Conservation (phyloP, 495 filamentous ascomycete genomes). For the Stereocaulon alpinum region DNA sequence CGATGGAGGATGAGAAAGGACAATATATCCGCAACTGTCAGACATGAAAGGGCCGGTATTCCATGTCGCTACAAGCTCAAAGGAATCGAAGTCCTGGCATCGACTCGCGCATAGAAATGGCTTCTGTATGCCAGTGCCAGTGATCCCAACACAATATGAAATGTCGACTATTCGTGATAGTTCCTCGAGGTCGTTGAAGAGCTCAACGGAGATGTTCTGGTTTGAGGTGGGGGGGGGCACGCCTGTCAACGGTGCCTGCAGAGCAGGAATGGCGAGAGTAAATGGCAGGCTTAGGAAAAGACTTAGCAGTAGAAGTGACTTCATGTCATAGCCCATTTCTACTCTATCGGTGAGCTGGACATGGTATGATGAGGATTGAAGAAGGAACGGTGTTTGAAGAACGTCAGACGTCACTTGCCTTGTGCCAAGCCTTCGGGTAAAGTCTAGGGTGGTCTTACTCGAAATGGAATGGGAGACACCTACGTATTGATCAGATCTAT, state of each 20-base stretch:
- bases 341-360: neutral
- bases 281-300: neutral
- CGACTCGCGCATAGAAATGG: constrained; percentile 80
- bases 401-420: neutral
- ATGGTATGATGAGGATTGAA: neutral
- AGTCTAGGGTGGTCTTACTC: neutral
- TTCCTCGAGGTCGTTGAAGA: constrained; percentile 79
- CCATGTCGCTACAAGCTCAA: constrained; percentile 79
- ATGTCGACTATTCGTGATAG: constrained; percentile 85
- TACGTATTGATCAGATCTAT: too few relatives aligned
- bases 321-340: neutral
- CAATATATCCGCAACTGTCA: constrained; percentile 91
- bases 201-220: constrained; percentile 43
- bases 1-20: constrained; percentile 58
- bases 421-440: constrained; percentile 6
- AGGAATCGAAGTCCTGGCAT: constrained; percentile 67
- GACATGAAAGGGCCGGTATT: constrained; percentile 78
- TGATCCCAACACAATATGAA: constrained; percentile 82
- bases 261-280: neutral
- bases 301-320: neutral
- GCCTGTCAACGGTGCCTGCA: constrained; percentile 1
- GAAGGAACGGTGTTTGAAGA: neutral
- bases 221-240: neutral
- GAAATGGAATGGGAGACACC: neutral
- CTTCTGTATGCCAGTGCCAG: constrained; percentile 55